A percentile compares a stretch with the other conserved stretches of the same genome.
phyloP scores from a whole-genome alignment of 805 yeast genomes.

The Metschnikowia lachancei region DNA sequence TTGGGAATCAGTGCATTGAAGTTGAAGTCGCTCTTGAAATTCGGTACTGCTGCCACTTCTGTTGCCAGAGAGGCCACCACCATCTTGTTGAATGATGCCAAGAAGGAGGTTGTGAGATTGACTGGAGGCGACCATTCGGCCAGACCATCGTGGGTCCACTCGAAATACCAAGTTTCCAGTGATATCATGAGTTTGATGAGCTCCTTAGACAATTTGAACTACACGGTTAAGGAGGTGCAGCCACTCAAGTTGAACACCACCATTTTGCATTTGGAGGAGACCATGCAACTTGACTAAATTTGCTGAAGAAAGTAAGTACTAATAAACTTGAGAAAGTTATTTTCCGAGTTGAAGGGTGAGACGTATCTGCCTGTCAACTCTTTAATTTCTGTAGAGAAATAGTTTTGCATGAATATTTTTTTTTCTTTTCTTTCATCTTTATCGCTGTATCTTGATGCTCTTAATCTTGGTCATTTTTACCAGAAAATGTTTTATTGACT shows the following conservation, averaged over 20 bases:
- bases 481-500: no score
- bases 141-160: conserved; percentile 86
- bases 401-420: no score
- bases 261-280: conserved; percentile 20
- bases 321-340: background rate
- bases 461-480: no score
- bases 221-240: conserved; percentile 52
- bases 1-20: conserved; percentile 69
- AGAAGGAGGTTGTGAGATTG: conserved; percentile 65
- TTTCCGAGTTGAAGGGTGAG: no score
- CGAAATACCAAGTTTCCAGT: conserved; percentile 61
- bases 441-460: no score
- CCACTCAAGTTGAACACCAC: conserved; percentile 18
- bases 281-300: conserved; percentile 21
- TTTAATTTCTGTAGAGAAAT: background rate
- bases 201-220: conserved; percentile 61
- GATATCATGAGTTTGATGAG: conserved; percentile 45
- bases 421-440: no score
- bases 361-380: background rate
- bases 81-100: conserved; percentile 51
- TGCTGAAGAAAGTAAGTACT: background rate
- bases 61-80: conserved; percentile 82
- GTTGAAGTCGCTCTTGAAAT: conserved; percentile 58
- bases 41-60: conserved; percentile 45
- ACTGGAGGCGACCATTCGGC: conserved; percentile 73